Evolutionary conservation across 805 yeast genomes (phyloP).

Genomic region (Ogataea henricii): DNA sequence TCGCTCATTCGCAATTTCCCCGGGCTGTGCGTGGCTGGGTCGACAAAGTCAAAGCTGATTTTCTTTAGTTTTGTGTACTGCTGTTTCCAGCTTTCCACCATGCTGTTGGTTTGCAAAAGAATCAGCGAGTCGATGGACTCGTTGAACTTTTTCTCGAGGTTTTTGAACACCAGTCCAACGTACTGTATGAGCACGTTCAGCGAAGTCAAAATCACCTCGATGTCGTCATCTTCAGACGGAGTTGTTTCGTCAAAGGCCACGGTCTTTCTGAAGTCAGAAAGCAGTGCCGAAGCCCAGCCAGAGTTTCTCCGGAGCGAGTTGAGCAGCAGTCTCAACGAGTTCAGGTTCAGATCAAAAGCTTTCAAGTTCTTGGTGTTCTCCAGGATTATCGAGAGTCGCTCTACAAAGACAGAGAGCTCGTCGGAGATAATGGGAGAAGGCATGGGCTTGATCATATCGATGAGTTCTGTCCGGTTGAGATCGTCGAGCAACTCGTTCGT

Average conservation of each 20-base stretch:
- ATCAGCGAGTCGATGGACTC: constrained; percentile 37
- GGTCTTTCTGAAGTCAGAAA: constrained; percentile 38
- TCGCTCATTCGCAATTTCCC: constrained; percentile 33
- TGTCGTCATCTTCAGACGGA: constrained; percentile 33
- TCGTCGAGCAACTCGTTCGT: constrained; percentile 27
- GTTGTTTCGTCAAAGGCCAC: constrained; percentile 22
- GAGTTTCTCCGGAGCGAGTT: constrained; percentile 38
- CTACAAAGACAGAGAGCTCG: constrained; percentile 26
- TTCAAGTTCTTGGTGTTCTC: constrained; percentile 21
- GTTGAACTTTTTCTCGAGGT: constrained; percentile 42
- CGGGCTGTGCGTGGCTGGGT: constrained; percentile 10
- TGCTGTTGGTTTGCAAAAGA: constrained; percentile 42
- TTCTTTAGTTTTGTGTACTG: constrained; percentile 33
- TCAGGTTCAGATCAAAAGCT: constrained; percentile 37
- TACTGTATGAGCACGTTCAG: constrained; percentile 54
- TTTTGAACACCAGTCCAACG: constrained; percentile 46
- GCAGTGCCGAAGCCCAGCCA: constrained; percentile 41
- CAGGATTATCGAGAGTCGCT: constrained; percentile 14
- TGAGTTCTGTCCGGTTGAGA: constrained; percentile 28
- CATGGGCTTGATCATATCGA: constrained; percentile 37
- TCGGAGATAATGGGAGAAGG: constrained; percentile 33
- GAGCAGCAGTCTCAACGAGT: constrained; percentile 40
- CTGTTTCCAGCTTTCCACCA: constrained; percentile 44
- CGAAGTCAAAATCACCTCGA: constrained; percentile 49
- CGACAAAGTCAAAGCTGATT: constrained; percentile 28